These are phyloP conservation scores for Rubus parviflorus DNA, from an alignment of 306 rosid species.

Conservation along the genomic window DNA sequence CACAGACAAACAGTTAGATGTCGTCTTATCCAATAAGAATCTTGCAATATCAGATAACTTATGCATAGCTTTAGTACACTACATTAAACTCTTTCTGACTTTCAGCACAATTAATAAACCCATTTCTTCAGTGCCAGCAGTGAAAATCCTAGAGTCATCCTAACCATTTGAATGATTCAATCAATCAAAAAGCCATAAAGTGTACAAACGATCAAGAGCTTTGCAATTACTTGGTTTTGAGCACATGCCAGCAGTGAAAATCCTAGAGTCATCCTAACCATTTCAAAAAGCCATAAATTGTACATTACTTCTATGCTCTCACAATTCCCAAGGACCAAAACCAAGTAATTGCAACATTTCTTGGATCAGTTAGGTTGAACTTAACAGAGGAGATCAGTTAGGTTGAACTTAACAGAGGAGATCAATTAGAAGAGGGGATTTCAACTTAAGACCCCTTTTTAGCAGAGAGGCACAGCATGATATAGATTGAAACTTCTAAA, in stretches of 20 bases:
- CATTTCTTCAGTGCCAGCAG: not conserved
- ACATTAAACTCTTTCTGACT: not conserved
- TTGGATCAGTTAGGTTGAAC: not conserved
- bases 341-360: not conserved
- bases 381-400: too few relatives aligned
- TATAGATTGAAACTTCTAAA: not conserved
- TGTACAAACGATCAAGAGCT: not conserved
- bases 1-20: constrained; percentile 31
- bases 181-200: not conserved
- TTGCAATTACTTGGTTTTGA: not conserved
- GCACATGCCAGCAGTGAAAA: not conserved
- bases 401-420: not conserved
- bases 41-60: not conserved
- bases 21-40: not conserved
- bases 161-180: not conserved
- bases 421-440: not conserved
- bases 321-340: not conserved
- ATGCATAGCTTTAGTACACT: not conserved
- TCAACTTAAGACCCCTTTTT: not conserved
- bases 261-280: not conserved
- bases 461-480: not conserved
- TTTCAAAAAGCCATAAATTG: not conserved
- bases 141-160: not conserved
- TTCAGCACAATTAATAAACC: not conserved
- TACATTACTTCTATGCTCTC: not conserved